Conservation (phyloP, 805 yeast genomes). For the Vanderwaltozyma yarrowii region DNA sequence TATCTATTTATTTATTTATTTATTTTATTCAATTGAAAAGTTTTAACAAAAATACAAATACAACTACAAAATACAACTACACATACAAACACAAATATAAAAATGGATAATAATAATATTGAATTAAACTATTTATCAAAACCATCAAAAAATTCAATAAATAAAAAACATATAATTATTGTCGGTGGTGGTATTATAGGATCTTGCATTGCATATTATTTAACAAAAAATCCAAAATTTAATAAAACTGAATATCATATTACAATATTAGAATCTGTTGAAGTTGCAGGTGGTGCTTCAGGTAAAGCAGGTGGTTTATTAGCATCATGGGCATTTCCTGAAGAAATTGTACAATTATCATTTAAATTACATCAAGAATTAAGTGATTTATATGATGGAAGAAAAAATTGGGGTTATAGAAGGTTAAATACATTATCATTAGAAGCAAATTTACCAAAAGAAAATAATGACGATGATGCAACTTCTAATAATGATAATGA, state of each 20-base stretch:
- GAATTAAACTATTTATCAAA: neutral
- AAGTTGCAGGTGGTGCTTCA: conserved; percentile 95
- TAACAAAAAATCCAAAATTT: conserved; percentile 74
- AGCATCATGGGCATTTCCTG: conserved; percentile 96
- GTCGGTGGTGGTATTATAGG: conserved; percentile 97
- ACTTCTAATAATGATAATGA: neutral
- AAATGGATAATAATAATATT: neutral
- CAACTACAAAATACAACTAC: too few relatives aligned
- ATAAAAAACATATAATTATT: conserved; percentile 67
- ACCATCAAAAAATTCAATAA: conserved; percentile 26
- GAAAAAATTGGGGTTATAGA: conserved; percentile 84
- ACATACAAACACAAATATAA: neutral
- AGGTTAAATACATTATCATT: conserved; percentile 75
- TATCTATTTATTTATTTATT: too few relatives aligned
- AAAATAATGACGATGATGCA: neutral
- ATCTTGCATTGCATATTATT: conserved; percentile 84
- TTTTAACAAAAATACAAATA: too few relatives aligned
- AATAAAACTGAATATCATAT: conserved; percentile 66
- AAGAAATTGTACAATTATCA: conserved; percentile 81
- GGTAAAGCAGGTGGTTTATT: conserved; percentile 96
- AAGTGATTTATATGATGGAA: conserved; percentile 74
- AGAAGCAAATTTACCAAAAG: conserved; percentile 62
- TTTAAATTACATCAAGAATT: conserved; percentile 79
- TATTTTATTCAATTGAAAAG: too few relatives aligned
- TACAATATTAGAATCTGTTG: conserved; percentile 74